A percentile compares a stretch with the other conserved stretches of the same genome.
phyloP scores from a whole-genome alignment of 352 stramenopile species.

The Globisporangium lucens region DNA sequence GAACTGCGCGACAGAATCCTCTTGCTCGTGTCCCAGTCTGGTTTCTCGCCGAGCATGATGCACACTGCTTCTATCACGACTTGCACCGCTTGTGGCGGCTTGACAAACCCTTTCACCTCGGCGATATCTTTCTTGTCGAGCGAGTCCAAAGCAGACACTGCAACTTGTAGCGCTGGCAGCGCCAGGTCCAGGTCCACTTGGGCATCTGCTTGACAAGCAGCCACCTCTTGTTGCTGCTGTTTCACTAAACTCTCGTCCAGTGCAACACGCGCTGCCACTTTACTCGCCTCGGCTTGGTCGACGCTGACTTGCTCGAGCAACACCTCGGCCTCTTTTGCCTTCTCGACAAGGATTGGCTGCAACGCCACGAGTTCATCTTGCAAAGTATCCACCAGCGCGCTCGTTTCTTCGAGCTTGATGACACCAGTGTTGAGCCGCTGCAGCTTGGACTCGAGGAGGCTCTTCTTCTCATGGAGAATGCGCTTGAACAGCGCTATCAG shows the following conservation, averaged over 20 bases:
- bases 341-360: slow-evolving; percentile 68
- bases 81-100: slow-evolving; percentile 78
- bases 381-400: slow-evolving; percentile 52
- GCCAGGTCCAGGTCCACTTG: slow-evolving; percentile 72
- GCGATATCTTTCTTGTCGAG: slow-evolving; percentile 88
- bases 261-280: slow-evolving; percentile 48
- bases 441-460: slow-evolving; percentile 37
- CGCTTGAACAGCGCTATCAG: slow-evolving; percentile 85
- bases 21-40: slow-evolving; percentile 85
- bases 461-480: slow-evolving; percentile 63
- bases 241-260: slow-evolving; percentile 64
- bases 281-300: slow-evolving; percentile 51
- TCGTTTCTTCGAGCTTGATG: slow-evolving; percentile 73
- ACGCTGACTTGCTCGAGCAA: slow-evolving; percentile 58
- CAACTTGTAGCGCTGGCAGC: slow-evolving; percentile 69
- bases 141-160: slow-evolving; percentile 69
- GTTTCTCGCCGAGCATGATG: slow-evolving; percentile 83
- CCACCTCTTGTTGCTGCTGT: slow-evolving; percentile 58
- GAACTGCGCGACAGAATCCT: slow-evolving; percentile 62
- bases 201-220: slow-evolving; percentile 62
- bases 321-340: slow-evolving; percentile 57
- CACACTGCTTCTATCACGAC: slow-evolving; percentile 87
- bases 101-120: slow-evolving; percentile 85
- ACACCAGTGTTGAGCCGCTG: slow-evolving; percentile 57
- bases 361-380: slow-evolving; percentile 82